phyloP scores from a whole-genome alignment of 1,284 basidiomycete species.

The Pseudomicrostroma phylloplanum region DNA sequence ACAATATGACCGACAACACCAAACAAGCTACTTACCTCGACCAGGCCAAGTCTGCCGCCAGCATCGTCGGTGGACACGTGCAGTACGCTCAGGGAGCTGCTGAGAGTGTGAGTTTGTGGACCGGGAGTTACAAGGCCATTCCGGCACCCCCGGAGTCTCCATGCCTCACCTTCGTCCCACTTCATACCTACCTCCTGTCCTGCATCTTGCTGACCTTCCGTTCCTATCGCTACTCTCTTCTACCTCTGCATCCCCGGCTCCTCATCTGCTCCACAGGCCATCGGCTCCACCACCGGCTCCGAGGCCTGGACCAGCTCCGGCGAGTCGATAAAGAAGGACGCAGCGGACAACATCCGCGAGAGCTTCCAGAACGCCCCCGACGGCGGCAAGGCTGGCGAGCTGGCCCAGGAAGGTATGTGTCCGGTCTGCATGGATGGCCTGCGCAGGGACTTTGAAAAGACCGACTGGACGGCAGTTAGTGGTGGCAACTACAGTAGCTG shows the following conservation, averaged over 20 bases:
- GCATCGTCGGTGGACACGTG: conserved; percentile 1
- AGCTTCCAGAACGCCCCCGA: neutral
- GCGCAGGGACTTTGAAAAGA: neutral
- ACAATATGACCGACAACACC: neutral
- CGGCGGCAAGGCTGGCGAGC: conserved; percentile 2
- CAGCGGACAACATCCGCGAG: neutral
- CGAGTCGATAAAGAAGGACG: neutral
- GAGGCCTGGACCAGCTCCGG: neutral
- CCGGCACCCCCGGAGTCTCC: neutral
- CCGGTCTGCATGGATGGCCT: neutral
- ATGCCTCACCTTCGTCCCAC: neutral
- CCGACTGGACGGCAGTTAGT: neutral
- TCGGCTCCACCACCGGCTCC: conserved; percentile 5
- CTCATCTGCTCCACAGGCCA: neutral
- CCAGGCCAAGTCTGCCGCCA: conserved; percentile 4
- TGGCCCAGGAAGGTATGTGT: conserved; percentile 5
- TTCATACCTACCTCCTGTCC: neutral
- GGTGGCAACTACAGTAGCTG: neutral
- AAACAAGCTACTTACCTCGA: neutral
- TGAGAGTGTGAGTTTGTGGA: neutral
- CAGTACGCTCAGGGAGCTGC: conserved; percentile 8
- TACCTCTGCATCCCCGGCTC: neutral
- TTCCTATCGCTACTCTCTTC: neutral
- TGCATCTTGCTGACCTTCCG: neutral
- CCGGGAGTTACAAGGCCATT: neutral